Base-by-base conservation (phyloP, 495 filamentous ascomycete genomes). In the Hypoxylon fuscum region DNA sequence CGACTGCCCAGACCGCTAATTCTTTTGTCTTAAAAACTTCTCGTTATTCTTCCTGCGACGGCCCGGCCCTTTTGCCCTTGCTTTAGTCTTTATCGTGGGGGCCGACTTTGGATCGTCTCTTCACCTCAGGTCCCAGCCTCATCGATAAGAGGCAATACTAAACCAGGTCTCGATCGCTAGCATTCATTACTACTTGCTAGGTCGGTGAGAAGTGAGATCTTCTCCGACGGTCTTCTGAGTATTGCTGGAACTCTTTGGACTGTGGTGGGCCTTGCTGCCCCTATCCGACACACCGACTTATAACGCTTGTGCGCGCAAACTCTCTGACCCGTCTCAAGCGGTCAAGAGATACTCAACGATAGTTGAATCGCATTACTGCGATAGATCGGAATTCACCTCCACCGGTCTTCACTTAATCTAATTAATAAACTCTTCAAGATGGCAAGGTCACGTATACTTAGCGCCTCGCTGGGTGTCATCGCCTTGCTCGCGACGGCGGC, bases 401-500 rank as follows among this genome's bases (percentile, higher is more conserved):
- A 29, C 34, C 35, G 40, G 23, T 23, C 32, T 55, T 15, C 46
- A 10, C 34, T 57, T 38, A 45, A 54, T 59, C 45, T 32, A 43
- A 50, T 32, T 37, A 47, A 44, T 35, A 43, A 42, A 32, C 22
- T 22, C 38, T 49, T 53, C 54, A 61, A 42, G 5, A 81, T 81
- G 77, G 58, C 62, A 22, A 68, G 76, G 37, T 69, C 68, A 46
- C 68, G 60, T 29, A 9, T 61, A 2, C 55, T 80, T 50, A 69
- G 74, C 21, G 64, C 63, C 25, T 70, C 46, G 56, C 68, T 81
- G 64, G 79, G 78, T 46, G 48, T 62, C 14, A 23, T 75, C 45
- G 71, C 78, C 31, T 49, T 74, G 10, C 41, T 80, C 9, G 70
- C 78, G 2, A 81, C 79, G 7, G 70, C 72, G 14, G 74, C 77